phyloP scores from a whole-genome alignment of 768 basidiomycete species.

The Leccinum truebloodii region DNA sequence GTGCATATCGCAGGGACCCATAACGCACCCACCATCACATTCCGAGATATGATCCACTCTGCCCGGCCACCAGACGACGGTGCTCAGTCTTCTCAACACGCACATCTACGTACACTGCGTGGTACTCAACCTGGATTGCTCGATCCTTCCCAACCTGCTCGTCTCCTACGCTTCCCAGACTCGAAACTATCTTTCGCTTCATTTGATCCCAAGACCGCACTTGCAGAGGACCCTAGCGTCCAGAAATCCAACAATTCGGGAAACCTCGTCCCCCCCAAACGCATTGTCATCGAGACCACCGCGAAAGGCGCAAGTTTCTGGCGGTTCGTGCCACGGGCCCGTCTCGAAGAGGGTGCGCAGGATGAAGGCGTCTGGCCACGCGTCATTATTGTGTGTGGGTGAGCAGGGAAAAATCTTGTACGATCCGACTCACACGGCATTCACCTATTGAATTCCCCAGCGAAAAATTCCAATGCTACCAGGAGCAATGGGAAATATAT shows the following conservation, averaged over 20 bases:
- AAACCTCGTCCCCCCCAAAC: conserved; percentile 58
- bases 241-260: conserved; percentile 46
- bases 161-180: conserved; percentile 60
- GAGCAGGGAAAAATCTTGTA: conserved; percentile 28
- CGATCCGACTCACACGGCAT: conserved; percentile 4
- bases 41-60: conserved; percentile 14
- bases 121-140: conserved; percentile 64
- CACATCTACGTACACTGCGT: conserved; percentile 20
- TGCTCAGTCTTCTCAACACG: conserved; percentile 9
- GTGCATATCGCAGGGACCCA: neutral
- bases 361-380: conserved; percentile 78
- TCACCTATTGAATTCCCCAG: conserved; percentile 35
- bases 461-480: conserved; percentile 50
- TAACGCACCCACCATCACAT: neutral
- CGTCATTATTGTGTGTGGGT: conserved; percentile 69
- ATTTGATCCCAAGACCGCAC: conserved; percentile 70
- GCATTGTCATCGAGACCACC: conserved; percentile 70
- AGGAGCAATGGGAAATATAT: conserved; percentile 87
- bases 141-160: conserved; percentile 59
- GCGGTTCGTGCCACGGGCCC: conserved; percentile 78
- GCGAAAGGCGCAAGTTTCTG: conserved; percentile 59
- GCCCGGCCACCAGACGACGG: conserved; percentile 8
- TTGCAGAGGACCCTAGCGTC: conserved; percentile 40
- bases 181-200: conserved; percentile 69
- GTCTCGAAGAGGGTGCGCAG: conserved; percentile 50